Evolutionary conservation across 2,329 filamentous ascomycete species (phyloP).

Genomic region (Cordyceps sp.): DNA sequence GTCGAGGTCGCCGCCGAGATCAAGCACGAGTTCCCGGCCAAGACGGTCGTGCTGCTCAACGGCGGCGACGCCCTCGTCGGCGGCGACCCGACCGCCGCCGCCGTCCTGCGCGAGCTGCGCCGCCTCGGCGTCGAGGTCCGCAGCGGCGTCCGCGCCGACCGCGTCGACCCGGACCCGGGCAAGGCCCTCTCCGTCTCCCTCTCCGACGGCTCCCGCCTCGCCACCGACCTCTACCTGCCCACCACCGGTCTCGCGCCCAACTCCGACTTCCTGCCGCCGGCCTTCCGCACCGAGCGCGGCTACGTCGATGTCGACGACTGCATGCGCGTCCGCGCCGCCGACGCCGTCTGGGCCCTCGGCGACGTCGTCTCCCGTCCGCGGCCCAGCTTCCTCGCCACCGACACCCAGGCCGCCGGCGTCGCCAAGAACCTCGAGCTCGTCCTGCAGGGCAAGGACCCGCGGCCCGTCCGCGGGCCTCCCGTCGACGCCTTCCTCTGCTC

Average conservation of each 20-base stretch:
- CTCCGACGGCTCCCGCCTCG: conserved; percentile 25
- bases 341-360: conserved; percentile 34
- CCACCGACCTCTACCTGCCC: conserved; percentile 39
- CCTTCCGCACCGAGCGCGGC: conserved; percentile 24
- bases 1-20: conserved; percentile 39
- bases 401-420: conserved; percentile 35
- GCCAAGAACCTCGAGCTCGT: conserved; percentile 35
- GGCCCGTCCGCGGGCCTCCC: conserved; percentile 26
- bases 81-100: conserved; percentile 24
- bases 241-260: conserved; percentile 39
- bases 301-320: conserved; percentile 33
- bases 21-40: conserved; percentile 30
- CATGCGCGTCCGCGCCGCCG: conserved; percentile 26
- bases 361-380: conserved; percentile 34
- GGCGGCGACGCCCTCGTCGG: conserved; percentile 22
- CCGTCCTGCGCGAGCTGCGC: conserved; percentile 30
- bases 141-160: conserved; percentile 22
- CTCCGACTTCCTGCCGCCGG: conserved; percentile 30
- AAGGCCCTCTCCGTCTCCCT: conserved; percentile 33
- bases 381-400: conserved; percentile 42
- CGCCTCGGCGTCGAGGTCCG: conserved; percentile 34
- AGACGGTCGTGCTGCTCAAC: conserved; percentile 31
- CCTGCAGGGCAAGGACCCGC: conserved; percentile 25
- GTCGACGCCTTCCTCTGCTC: conserved; percentile 31
- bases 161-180: conserved; percentile 13